phyloP scores from a whole-genome alignment of 2,329 filamentous ascomycete genomes.

The Ceratocystis cacaofunesta region DNA sequence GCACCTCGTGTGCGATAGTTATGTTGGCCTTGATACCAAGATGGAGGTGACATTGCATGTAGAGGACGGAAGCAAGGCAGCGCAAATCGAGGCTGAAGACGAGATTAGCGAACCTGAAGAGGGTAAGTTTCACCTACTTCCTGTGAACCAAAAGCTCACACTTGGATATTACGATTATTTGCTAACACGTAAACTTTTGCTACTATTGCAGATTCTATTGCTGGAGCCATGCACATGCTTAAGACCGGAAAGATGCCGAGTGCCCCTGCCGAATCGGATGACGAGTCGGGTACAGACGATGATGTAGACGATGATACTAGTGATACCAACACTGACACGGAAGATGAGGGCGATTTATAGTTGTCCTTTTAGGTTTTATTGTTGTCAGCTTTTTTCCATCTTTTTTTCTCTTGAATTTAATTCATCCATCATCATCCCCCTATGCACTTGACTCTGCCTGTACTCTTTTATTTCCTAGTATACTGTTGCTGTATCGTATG shows the following conservation, averaged over 20 bases:
- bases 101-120: constrained; percentile 97
- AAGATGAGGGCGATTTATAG: constrained; percentile 32
- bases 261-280: constrained; percentile 45
- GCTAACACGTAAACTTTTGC: constrained; percentile 22
- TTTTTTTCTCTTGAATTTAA: constrained; percentile 1
- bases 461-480: background rate
- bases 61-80: constrained; percentile 76
- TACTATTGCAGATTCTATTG: constrained; percentile 58
- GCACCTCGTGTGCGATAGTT: constrained; percentile 87
- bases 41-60: constrained; percentile 80
- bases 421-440: background rate
- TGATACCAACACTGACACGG: constrained; percentile 54
- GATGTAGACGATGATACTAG: constrained; percentile 53
- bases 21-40: constrained; percentile 85
- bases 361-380: constrained; percentile 16
- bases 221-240: constrained; percentile 77
- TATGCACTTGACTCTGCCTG: background rate
- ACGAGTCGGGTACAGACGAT: constrained; percentile 67
- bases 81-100: constrained; percentile 66
- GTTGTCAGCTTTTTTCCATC: constrained; percentile 14
- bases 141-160: background rate
- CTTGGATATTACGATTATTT: background rate
- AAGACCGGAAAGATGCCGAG: constrained; percentile 49
- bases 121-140: constrained; percentile 46
- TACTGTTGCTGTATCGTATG: background rate